Base-by-base conservation (phyloP, 2,329 filamentous ascomycete genomes). In the Aspergillus cejpii region DNA sequence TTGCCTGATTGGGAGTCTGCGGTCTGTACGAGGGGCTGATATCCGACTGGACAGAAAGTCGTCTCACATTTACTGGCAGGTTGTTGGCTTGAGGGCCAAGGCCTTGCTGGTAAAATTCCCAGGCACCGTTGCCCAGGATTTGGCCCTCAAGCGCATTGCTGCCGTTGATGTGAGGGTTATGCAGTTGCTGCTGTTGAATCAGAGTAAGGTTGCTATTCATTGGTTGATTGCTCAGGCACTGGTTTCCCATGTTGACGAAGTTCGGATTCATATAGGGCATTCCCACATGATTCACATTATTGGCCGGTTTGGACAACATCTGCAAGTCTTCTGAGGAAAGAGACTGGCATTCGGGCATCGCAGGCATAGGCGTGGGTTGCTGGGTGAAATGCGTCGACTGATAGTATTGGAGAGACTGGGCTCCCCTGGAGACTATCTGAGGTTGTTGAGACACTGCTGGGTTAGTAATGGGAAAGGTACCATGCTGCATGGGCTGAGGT, bases 341-440 rank as follows among this genome's bases (percentile, higher is more conserved):
- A 42, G 59, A 39, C 43, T 62, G 56, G 43, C 51, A 59, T 24
- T 61, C 55, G 33, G 55, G 39, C 38, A 56, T 58, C 8, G 57
- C 53, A 14, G 59, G 46, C 29, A 59, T 52, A 14, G 53, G 41
- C 12, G 55, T 45, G 8, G 57, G 60, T 51, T 67, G 63, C 44
- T 67, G 61, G 39, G 62, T 63, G 50, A 58, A 49, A 37, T 68
- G 76, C 78, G 84, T 83, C 80, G 84, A 84, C 81, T 85, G 82
- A 79, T 80, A 79, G 78, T 81, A 78, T 79, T 80, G 81, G 76
- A 89, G 86, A 83, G 87, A 81, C 80, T 91, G 87, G 82, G 84
- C 79, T 86, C 87, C 85, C 84, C 84, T 85, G 83, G 88, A 79
- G 73, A 81, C 77, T 79, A 88, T 84, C 79, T 90, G 85, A 78